Evolutionary conservation across 805 yeast species (phyloP), one percentile per base, ranked within the genome.

Genomic region (Candida nitratophila): DNA sequence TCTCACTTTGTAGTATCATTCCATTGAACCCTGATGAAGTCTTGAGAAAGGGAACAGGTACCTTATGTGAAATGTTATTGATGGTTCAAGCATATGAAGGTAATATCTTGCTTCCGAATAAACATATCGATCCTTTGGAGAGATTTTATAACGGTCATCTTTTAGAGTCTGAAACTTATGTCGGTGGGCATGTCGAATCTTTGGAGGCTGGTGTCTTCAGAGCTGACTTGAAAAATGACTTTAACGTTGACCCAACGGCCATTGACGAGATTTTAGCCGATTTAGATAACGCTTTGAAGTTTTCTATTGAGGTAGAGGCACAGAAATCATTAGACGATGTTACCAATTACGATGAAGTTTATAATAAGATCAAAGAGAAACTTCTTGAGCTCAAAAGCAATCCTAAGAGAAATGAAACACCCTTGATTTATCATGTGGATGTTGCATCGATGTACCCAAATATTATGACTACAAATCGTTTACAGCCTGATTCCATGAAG

Each of bases 371-470:
- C 45, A 72, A 71, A 36, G 51, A 57, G 0, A 69, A 69, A 51
- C 68, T 93, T 14, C 46, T 73, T n/a, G 85, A 73, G 2, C 64
- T 93, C 42, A 80, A 77, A 48, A 60, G 69, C 1, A 72, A 73
- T 33, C 90, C 91, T 1, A 70, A 70, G 32, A 71, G 97, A 52
- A 60, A 62, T 12, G 98, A 93, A 55, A 68, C 69, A 11, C 99
- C 99, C 0, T 69, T 86, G 39, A 93, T 93, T 50, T 93, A 95
- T 56, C 99, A 93, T 59, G 96, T 95, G 32, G 99, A 93, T 69
- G 99, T 93, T 41, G 97, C 99, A 1, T 93, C 99, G 1, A 93
- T 93, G 99, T 93, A 93, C 59, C 99, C 99, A 6, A 93, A 93
- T 59, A 93, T 93, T 60, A 93, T 93, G 98, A 88, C 96, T 7